Evolutionary conservation across 73 alveolate genomes (phyloP).

Genomic region (Uronychia binucleata): DNA sequence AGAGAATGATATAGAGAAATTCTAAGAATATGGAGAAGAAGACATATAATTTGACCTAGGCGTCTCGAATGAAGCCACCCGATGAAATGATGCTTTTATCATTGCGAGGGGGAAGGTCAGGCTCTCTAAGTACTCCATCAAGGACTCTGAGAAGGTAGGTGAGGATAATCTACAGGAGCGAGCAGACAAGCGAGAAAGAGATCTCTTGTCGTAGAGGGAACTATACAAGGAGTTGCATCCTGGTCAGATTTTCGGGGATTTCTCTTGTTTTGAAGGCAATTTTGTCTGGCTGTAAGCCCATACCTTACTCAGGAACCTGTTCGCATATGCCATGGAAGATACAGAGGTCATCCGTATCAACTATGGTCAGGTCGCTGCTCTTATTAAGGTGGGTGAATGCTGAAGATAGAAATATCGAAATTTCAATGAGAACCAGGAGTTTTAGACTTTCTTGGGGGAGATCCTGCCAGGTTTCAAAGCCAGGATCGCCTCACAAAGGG

Average conservation of each 20-base stretch:
- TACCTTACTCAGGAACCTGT: not conserved
- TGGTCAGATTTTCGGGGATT: slow-evolving; percentile 34
- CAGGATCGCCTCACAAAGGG: slow-evolving; percentile 20
- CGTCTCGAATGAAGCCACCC: not conserved
- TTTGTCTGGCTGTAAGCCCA: slow-evolving; percentile 19
- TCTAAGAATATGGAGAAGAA: not conserved
- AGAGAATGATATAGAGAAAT: not conserved
- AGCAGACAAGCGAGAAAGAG: not conserved
- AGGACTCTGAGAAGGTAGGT: not conserved
- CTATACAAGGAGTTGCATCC: not conserved
- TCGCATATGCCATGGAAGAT: slow-evolving; percentile 1
- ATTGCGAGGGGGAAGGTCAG: not conserved
- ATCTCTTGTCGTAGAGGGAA: not conserved
- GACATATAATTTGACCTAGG: too few species aligned
- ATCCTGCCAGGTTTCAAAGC: slow-evolving; percentile 30
- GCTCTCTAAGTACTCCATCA: not conserved
- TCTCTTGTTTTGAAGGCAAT: slow-evolving; percentile 20
- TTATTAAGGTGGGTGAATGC: slow-evolving; percentile 5
- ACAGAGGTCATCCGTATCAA: slow-evolving; percentile 22
- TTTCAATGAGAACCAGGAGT: slow-evolving; percentile 26
- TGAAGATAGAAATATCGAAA: too few species aligned
- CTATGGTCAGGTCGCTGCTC: not conserved
- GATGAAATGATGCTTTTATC: not conserved
- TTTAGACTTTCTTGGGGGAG: slow-evolving; percentile 33
- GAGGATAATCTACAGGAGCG: not conserved